Evolutionary conservation across 1,284 basidiomycete species (phyloP).

Genomic region (Fistulinella cinereoalba): DNA sequence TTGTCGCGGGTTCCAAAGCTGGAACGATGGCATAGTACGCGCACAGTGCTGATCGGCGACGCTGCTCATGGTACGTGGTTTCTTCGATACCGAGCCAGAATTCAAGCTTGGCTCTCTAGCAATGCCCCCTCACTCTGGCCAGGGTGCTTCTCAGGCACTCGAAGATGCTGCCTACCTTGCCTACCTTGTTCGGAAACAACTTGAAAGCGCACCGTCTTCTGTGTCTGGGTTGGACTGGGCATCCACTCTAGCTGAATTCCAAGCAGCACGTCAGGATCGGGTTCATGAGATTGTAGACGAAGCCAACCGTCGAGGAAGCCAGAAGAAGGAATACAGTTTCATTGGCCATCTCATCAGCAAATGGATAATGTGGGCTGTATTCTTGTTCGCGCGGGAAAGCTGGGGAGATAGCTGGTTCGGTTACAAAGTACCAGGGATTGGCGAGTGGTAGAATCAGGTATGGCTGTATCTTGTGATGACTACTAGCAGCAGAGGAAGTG

Average conservation of each 20-base stretch:
- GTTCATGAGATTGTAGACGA: conserved; percentile 29
- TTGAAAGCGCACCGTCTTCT: conserved; percentile 4
- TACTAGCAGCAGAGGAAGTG: too few relatives aligned
- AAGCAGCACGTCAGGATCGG: conserved; percentile 24
- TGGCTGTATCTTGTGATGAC: too few relatives aligned
- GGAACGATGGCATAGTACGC: conserved; percentile 25
- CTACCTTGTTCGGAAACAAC: conserved; percentile 22
- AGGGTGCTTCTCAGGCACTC: conserved; percentile 34
- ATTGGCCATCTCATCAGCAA: conserved; percentile 20
- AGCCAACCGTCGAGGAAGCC: conserved; percentile 27
- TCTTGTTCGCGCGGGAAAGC: conserved; percentile 25
- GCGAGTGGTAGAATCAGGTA: conserved; percentile 30
- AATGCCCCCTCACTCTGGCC: conserved; percentile 35
- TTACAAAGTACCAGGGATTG: conserved; percentile 33
- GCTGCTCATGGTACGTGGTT: conserved; percentile 31
- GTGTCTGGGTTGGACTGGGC: conserved; percentile 14
- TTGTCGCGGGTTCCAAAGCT: conserved; percentile 18
- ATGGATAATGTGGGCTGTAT: conserved; percentile 27
- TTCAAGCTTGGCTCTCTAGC: conserved; percentile 12
- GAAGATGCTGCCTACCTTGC: conserved; percentile 35
- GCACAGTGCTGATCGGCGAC: conserved; percentile 31
- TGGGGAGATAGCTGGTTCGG: conserved; percentile 34
- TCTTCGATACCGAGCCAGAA: background rate
- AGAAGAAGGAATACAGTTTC: conserved; percentile 22
- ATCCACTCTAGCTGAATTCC: conserved; percentile 22